phyloP scores from a whole-genome alignment of 108 stramenopile species.

The Conticribra guillardii region DNA sequence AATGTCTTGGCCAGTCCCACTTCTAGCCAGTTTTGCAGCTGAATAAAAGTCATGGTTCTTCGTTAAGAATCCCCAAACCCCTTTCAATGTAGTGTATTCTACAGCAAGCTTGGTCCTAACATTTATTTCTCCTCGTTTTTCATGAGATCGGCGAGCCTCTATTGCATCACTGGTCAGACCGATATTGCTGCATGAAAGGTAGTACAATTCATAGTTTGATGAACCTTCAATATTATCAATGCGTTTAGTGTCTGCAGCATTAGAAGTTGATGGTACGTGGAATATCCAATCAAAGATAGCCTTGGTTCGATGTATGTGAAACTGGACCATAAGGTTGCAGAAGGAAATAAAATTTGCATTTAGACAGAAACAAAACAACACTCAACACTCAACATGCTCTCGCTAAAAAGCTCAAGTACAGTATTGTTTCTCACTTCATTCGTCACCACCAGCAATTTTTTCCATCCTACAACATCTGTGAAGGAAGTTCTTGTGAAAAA shows the following conservation, averaged over 20 bases:
- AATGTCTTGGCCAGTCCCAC: conserved; percentile 23
- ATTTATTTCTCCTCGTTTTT: conserved; percentile 56
- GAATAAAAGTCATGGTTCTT: conserved; percentile 76
- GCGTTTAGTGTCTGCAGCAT: background rate
- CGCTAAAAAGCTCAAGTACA: background rate
- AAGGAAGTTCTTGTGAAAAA: conserved; percentile 71
- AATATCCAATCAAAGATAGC: conserved; percentile 91
- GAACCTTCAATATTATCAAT: background rate
- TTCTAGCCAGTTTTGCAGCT: conserved; percentile 62
- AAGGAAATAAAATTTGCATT: no score
- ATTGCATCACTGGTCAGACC: conserved; percentile 71
- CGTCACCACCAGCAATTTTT: conserved; percentile 64
- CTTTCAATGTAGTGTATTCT: conserved; percentile 55
- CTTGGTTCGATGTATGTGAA: conserved; percentile 78
- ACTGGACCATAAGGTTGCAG: no score
- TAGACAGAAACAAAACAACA: no score
- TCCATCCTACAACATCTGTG: conserved; percentile 71
- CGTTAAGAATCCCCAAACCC: conserved; percentile 69
- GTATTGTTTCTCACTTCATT: conserved; percentile 44
- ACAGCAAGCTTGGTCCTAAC: conserved; percentile 50
- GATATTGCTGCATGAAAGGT: conserved; percentile 66
- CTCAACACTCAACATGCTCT: no score
- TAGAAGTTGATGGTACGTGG: conserved; percentile 26
- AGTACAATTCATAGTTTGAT: conserved; percentile 66
- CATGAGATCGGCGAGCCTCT: conserved; percentile 60